phyloP scores from a whole-genome alignment of 2,329 filamentous ascomycete species.

The Talaromyces rugulosus region DNA sequence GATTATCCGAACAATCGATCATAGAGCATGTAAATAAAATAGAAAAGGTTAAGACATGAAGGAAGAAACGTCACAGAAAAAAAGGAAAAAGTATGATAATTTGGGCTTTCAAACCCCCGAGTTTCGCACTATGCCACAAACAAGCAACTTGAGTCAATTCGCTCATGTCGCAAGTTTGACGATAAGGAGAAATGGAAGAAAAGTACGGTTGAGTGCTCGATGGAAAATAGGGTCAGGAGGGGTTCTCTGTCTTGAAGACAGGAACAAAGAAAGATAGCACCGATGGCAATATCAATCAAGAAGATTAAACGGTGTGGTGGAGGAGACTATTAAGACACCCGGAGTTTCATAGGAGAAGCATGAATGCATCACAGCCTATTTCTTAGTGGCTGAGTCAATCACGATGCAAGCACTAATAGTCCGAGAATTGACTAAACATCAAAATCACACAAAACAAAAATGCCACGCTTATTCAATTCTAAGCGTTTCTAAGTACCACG shows the following conservation, averaged over 20 bases:
- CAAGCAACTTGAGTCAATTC: neutral
- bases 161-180: neutral
- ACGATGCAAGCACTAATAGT: neutral
- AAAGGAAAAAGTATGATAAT: neutral
- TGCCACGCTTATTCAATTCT: neutral
- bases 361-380: neutral
- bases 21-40: conserved; percentile 10
- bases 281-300: neutral
- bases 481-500: conserved; percentile 1
- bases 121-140: neutral
- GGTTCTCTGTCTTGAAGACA: neutral
- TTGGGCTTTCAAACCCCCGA: neutral
- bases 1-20: conserved; percentile 6
- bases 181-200: neutral
- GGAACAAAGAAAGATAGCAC: neutral
- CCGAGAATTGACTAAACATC: neutral
- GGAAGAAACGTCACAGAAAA: conserved; percentile 7
- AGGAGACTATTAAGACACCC: neutral
- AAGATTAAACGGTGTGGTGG: neutral
- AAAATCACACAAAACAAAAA: neutral
- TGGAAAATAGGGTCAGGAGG: neutral
- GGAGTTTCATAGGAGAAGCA: neutral
- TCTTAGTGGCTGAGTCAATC: neutral
- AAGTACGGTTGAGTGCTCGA: neutral
- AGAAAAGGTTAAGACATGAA: conserved; percentile 12